A percentile compares a stretch with the other conserved stretches of the same genome.
Conservation (phyloP, 2,329 filamentous ascomycete genomes). For the Pseudogymnoascus sp. region DNA sequence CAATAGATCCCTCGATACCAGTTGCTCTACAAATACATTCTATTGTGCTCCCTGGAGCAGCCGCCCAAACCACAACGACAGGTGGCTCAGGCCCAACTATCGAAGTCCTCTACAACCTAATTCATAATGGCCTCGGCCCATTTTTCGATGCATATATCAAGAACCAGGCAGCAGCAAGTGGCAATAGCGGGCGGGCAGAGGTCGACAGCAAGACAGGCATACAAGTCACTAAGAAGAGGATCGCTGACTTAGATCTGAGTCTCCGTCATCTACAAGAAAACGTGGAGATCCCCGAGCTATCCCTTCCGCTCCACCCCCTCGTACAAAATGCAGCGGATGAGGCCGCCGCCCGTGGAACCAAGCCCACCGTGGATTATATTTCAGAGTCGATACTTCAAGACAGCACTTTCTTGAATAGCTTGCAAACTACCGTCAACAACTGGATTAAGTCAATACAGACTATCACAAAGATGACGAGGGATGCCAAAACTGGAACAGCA, state of each 20-base stretch:
- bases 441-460: conserved; percentile 99
- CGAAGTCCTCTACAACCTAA: conserved; percentile 83
- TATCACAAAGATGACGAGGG: conserved; percentile 89
- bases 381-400: conserved; percentile 71
- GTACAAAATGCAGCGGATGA: conserved; percentile 81
- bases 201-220: conserved; percentile 90
- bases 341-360: conserved; percentile 57
- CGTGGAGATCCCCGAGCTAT: conserved; percentile 91
- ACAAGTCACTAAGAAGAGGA: conserved; percentile 92
- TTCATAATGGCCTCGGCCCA: conserved; percentile 85
- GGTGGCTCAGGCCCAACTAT: conserved; percentile 64
- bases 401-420: conserved; percentile 84
- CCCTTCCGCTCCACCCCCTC: conserved; percentile 78
- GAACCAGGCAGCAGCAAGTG: conserved; percentile 60
- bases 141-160: conserved; percentile 97
- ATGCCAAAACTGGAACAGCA: conserved; percentile 69
- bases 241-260: conserved; percentile 88
- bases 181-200: conserved; percentile 67
- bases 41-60: conserved; percentile 81
- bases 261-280: conserved; percentile 92
- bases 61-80: conserved; percentile 58
- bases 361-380: conserved; percentile 72
- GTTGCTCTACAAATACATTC: conserved; percentile 86
- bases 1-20: conserved; percentile 76
- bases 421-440: conserved; percentile 88